phyloP scores from a whole-genome alignment of 1,139 yeast genomes.

The Candida buenavistaensis region DNA sequence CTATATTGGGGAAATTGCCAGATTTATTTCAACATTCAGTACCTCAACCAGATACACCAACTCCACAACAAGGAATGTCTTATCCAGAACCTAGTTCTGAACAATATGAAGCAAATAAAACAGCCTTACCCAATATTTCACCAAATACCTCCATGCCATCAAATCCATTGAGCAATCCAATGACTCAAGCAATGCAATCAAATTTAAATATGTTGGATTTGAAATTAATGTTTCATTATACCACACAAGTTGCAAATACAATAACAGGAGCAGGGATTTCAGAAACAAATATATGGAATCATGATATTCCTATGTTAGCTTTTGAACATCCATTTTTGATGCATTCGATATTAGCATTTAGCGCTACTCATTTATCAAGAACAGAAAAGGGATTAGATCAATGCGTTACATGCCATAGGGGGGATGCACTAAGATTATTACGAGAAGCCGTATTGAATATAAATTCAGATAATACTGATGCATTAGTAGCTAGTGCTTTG shows the following conservation, averaged over 20 bases:
- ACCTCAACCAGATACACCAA: too few species aligned
- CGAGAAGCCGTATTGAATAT: constrained; percentile 86
- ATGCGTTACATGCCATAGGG: constrained; percentile 82
- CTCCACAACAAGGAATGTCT: too few species aligned
- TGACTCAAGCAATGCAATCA: constrained; percentile 21
- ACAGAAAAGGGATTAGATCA: constrained; percentile 76
- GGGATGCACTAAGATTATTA: constrained; percentile 77
- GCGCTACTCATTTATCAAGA: constrained; percentile 87
- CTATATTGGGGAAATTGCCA: too few species aligned
- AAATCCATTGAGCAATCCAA: constrained; percentile 10
- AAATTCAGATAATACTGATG: constrained; percentile 83
- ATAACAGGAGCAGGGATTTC: constrained; percentile 90
- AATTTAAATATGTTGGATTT: constrained; percentile 72
- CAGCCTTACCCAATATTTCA: constrained; percentile 26
- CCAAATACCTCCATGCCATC: constrained; percentile 22
- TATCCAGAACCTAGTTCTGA: too few species aligned
- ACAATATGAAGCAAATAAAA: too few species aligned
- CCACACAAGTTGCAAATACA: constrained; percentile 80
- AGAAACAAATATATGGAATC: constrained; percentile 83
- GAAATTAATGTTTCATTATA: constrained; percentile 82
- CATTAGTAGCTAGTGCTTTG: constrained; percentile 88
- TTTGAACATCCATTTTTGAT: constrained; percentile 85
- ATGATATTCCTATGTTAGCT: constrained; percentile 84
- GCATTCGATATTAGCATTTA: constrained; percentile 87
- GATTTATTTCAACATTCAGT: too few species aligned